Conservation (phyloP, 2,329 filamentous ascomycete species). For the Cercospora canescens region DNA sequence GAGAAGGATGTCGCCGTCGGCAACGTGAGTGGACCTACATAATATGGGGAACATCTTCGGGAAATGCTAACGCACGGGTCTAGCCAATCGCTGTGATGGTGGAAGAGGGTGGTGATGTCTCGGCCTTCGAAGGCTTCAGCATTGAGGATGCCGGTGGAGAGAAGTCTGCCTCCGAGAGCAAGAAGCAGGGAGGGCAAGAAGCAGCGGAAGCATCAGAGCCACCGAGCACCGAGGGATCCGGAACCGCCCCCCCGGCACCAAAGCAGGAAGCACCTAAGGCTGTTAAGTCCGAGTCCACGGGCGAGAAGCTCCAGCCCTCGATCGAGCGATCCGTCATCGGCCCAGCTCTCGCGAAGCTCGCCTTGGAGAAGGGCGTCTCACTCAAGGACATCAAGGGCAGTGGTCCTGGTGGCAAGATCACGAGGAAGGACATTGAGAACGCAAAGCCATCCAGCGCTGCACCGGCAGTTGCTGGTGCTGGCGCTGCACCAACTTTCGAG, state of each 20-base stretch:
- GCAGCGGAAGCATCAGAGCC: slow-evolving; percentile 63
- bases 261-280: slow-evolving; percentile 55
- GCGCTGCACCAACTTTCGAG: slow-evolving; percentile 68
- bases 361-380: slow-evolving; percentile 79
- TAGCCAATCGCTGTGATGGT: slow-evolving; percentile 96
- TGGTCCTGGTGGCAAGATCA: slow-evolving; percentile 82
- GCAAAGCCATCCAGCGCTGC: slow-evolving; percentile 58
- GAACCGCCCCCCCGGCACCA: slow-evolving; percentile 57
- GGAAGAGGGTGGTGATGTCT: slow-evolving; percentile 84
- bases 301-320: slow-evolving; percentile 76
- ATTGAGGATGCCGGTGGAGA: slow-evolving; percentile 89
- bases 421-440: slow-evolving; percentile 91
- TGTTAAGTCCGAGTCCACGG: slow-evolving; percentile 70
- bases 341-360: slow-evolving; percentile 75
- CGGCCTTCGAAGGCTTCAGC: slow-evolving; percentile 85
- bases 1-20: slow-evolving; percentile 93
- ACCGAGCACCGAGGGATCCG: slow-evolving; percentile 53
- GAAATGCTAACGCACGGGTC: slow-evolving; percentile 21
- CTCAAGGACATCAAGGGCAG: slow-evolving; percentile 81
- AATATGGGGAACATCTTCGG: background rate
- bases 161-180: slow-evolving; percentile 60
- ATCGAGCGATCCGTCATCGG: slow-evolving; percentile 78
- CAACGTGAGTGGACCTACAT: slow-evolving; percentile 66
- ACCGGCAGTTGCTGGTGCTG: slow-evolving; percentile 51
- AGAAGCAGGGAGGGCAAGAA: slow-evolving; percentile 63